Percentiles rank a stretch among this genome's conserved stretches.
Conservation (phyloP, 2,329 filamentous ascomycete species). For the Colletotrichum sp. region DNA sequence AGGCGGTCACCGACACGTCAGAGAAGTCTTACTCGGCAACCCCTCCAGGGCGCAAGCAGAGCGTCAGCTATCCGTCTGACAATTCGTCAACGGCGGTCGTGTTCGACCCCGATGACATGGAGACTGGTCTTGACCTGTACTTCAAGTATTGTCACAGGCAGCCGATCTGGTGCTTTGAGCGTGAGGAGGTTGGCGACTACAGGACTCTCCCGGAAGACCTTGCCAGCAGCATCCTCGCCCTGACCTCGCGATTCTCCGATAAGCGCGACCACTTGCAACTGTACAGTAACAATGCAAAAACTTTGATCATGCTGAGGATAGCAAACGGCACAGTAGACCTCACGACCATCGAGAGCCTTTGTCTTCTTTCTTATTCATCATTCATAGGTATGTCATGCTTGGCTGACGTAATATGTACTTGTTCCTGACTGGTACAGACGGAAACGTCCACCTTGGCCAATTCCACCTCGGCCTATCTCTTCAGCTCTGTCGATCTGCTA, state of each 20-base stretch:
- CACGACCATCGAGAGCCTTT: conserved; percentile 54
- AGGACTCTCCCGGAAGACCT: conserved; percentile 41
- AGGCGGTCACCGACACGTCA: conserved; percentile 33
- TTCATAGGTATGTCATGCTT: conserved; percentile 45
- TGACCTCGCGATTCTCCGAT: conserved; percentile 43
- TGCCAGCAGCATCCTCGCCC: conserved; percentile 42
- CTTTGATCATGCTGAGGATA: conserved; percentile 51
- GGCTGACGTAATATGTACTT: not conserved
- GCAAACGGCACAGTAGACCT: conserved; percentile 54
- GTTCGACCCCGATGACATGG: conserved; percentile 37
- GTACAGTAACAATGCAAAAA: conserved; percentile 44
- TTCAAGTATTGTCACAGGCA: conserved; percentile 48
- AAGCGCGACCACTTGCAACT: conserved; percentile 34
- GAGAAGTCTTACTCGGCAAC: conserved; percentile 38
- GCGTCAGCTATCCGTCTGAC: conserved; percentile 21
- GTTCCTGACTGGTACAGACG: conserved; percentile 38
- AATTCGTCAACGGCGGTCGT: conserved; percentile 21
- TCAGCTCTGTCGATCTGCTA: conserved; percentile 54
- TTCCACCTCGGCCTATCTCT: conserved; percentile 54
- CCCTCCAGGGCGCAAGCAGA: conserved; percentile 27
- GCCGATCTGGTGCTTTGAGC: conserved; percentile 49
- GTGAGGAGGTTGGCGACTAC: conserved; percentile 41
- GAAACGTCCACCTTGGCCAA: conserved; percentile 50
- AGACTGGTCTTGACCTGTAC: conserved; percentile 39
- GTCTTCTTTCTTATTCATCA: conserved; percentile 51